Evolutionary conservation across 2,329 filamentous ascomycete genomes (phyloP), one percentile per base, ranked within the genome.

Genomic region (Mollisiaceae sp.): DNA sequence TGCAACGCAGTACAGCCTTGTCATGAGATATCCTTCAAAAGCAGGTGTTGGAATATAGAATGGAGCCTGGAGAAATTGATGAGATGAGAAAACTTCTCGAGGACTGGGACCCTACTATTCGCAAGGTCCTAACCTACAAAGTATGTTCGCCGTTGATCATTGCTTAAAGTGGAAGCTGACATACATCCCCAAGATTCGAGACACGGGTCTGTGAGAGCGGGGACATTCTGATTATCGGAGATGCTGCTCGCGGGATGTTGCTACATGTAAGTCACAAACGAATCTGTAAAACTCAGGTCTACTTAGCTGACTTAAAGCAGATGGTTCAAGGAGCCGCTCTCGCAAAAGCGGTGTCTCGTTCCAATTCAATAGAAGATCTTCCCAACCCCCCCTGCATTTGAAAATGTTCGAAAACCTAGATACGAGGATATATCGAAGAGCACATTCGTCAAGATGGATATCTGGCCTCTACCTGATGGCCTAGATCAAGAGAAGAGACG

Each of bases 131-230:
- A 12, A 76, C 76, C 3, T 79, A 81, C 47, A n/a, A n/a, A n/a
- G n/a, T n/a, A n/a, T n/a, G n/a, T n/a, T n/a, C n/a, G n/a, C n/a
- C n/a, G 86, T 89, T 9, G 80, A 83, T 32, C 80, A 76, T 1
- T 86, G 89, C 1, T 82, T 87, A 50, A 91, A 90, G 74, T 91
- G 89, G 89, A 88, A 86, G 73, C 74, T 91, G 55, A 86, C 90
- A 84, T 60, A 64, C 27, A 20, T 60, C 27, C 27, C 54, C 59
- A 22, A 41, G 43, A 47, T 56, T 67, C 24, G 35, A 56, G 8
- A 60, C 41, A 22, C 68, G 63, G 67, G 50, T 60, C 27, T 65
- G 60, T 36, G 45, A 66, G 11, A 63, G 41, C 2, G 63, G 65
- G 14, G 56, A 58, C 32, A 35, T 62, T 20, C 55, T 65, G 2